Evolutionary conservation across 805 yeast genomes (phyloP).

Genomic region (Saturnispora zaruensis): DNA sequence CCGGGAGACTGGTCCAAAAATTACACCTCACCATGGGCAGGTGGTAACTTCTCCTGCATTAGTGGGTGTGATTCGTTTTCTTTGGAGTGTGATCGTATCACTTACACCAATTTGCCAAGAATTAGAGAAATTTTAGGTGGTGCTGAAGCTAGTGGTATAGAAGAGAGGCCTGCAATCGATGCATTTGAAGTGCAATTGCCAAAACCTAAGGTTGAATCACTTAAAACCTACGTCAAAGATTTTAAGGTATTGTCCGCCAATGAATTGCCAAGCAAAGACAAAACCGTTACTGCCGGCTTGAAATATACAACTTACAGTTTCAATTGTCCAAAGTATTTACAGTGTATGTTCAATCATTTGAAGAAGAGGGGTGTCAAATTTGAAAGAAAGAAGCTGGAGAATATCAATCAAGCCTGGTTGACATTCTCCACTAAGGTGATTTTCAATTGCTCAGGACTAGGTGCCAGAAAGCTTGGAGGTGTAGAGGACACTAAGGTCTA

Average conservation of each 20-base stretch:
- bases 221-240: conserved; percentile 41
- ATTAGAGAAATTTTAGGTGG: conserved; percentile 43
- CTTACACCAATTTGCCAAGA: conserved; percentile 40
- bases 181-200: conserved; percentile 45
- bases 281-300: conserved; percentile 41
- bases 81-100: conserved; percentile 43
- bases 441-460: conserved; percentile 71
- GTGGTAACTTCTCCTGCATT: conserved; percentile 52
- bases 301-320: conserved; percentile 56
- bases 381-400: conserved; percentile 36
- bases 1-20: conserved; percentile 73
- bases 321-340: conserved; percentile 57
- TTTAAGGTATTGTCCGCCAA: conserved; percentile 29
- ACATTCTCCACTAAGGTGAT: conserved; percentile 33
- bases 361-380: conserved; percentile 43
- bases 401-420: conserved; percentile 46
- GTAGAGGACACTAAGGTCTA: conserved; percentile 51
- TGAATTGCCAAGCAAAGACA: conserved; percentile 39
- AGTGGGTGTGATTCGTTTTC: conserved; percentile 46
- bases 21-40: conserved; percentile 79
- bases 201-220: conserved; percentile 37
- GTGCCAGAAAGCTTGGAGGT: conserved; percentile 55
- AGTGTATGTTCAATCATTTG: conserved; percentile 37
- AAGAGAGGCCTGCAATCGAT: conserved; percentile 43
- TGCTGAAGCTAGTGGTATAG: conserved; percentile 39